Base-by-base conservation (phyloP, 2,329 filamentous ascomycete species). In the Basipetospora chlamydospora region DNA sequence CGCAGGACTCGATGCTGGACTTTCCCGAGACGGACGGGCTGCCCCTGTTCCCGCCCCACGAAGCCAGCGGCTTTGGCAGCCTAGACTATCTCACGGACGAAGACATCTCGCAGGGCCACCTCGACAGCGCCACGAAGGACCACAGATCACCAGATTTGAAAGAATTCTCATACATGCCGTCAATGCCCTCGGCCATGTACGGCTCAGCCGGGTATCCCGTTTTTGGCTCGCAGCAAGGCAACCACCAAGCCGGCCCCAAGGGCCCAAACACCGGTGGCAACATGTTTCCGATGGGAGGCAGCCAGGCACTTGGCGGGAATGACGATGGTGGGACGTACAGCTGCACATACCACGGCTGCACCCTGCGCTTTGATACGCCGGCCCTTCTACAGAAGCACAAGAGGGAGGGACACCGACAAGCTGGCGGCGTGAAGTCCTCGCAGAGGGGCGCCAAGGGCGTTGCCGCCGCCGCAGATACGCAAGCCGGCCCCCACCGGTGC, bases 301-400 rank as follows among this genome's bases (percentile, higher is more conserved):
- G 25, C 5, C 20, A 10, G 13, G 20, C 26, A 9, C 26, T 11
- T 5, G 28, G 25, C 11, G 34, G 18, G 2, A 23, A 18, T 10
- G 21, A 25, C 13, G 83, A 93, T 45, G 72, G 77, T 15, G 88
- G 88, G 10, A 94, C 87, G 0, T 98, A 95, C 59, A 93, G 87
- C 1, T 98, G 90, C 58, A 95, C 87, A 1, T 94, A 94, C 49
- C 86, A 93, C 49, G 85, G 86, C 9, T 96, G 90, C 53, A 78
- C 77, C 1, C 66, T 80, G 46, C 80, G 90, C 37, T 98, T 98
- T 51, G 84, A 93, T 46, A 85, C 85, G 1, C 85, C 86, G 4
- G 69, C 76, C 7, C 76, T 87, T 46, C 67, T 98, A 3, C 87
- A 96, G 55, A 90, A 90, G 60, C 90, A 98, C 63, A 95, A 95